Conservation (phyloP, 2,329 filamentous ascomycete genomes). For the Arthrobotrys sinensis region DNA sequence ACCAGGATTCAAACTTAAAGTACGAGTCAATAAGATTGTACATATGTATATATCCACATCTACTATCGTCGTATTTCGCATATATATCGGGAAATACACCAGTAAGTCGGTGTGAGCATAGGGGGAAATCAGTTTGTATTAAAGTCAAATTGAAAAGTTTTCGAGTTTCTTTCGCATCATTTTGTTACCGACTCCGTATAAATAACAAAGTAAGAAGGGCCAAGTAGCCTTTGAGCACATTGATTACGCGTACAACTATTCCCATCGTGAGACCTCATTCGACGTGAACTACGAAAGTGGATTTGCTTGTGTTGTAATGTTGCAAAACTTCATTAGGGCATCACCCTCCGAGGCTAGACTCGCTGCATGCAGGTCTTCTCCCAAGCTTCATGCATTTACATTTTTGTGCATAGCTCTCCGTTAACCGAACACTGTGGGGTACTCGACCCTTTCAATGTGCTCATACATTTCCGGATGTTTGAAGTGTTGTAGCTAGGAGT, state of each 20-base stretch:
- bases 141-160: background rate
- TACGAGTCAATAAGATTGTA: background rate
- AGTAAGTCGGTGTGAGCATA: background rate
- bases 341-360: background rate
- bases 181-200: background rate
- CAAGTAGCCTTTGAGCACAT: background rate
- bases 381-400: slow-evolving; percentile 19
- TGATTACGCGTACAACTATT: slow-evolving; percentile 18
- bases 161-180: background rate
- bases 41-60: slow-evolving; percentile 12
- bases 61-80: background rate
- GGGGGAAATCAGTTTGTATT: background rate
- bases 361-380: background rate
- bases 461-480: background rate
- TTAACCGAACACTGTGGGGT: slow-evolving; percentile 11
- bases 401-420: background rate
- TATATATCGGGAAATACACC: background rate
- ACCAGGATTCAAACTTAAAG: slow-evolving; percentile 34
- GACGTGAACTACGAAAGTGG: background rate
- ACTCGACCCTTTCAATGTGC: background rate
- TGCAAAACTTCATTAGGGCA: slow-evolving; percentile 14
- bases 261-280: background rate
- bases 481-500: background rate
- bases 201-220: background rate
- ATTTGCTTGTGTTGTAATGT: slow-evolving; percentile 17